Base-by-base conservation (phyloP, 768 basidiomycete species). In the Tulasnella sp. region DNA sequence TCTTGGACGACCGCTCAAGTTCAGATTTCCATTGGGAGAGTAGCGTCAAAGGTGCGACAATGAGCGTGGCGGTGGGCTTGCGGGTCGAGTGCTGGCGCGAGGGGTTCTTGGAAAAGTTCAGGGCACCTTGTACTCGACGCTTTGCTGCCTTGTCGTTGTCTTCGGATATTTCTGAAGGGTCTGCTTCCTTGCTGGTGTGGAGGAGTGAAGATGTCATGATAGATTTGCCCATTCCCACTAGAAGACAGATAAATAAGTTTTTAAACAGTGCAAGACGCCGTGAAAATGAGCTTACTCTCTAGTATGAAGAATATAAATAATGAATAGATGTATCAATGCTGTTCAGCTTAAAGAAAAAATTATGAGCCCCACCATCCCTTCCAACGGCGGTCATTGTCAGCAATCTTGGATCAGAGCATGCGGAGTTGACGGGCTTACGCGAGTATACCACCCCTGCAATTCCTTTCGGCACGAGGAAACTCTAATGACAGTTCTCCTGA, bases 151-250 rank as follows among this genome's bases (percentile, higher is more conserved):
- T 31, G 37, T 11, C 73, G 11, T 1, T 16, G 78, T 34, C 64
- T 79, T 72, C 20, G 81, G n/a, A 7, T 64, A 34, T 41, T 64
- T 75, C 78, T 3, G 79, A 85, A 28, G 86, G 84, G 31, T 91
- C 88, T 4, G 88, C 86, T 7, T 87, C 89, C 72, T 89, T 90
- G 82, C 93, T 95, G 16, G 91, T 92, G 82, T 97, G 96, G 37
- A 98, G 93, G 76, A 98, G 90, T 14, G 95, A 92, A 1, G 96
- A 94, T 46, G 98, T 86, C 94, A 96, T 96, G 82, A 96, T 96
- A 0, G 95, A 96, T 87, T 97, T 97, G 9, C 96, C 96, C 91
- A 97, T 93, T n/a, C 95, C 95, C 95, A 96, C 94, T 95, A 40
- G 44, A 37, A 69, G 46, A 11, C 82, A 20, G 41, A 81, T 18